Base-by-base conservation (phyloP, 257 asterid species). In the Solanum clarkiae region DNA sequence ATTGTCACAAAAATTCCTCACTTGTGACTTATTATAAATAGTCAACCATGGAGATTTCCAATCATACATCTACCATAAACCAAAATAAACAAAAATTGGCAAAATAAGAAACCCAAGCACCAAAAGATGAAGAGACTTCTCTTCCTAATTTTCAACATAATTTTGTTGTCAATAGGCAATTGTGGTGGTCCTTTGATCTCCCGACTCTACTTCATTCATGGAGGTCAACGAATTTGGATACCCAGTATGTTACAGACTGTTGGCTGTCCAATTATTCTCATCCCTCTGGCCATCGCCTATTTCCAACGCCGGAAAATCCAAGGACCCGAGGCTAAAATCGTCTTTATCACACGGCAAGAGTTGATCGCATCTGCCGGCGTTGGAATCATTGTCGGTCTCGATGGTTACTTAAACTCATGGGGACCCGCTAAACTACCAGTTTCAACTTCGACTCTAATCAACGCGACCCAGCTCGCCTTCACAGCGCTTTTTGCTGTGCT, bases 171-270 rank as follows among this genome's bases (percentile, higher is more conserved):
- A 17, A 59, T 85, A 2, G 91, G 89, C 14, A 40, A 42, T 18
- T 40, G 42, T 22, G 87, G 86, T n/a, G 91, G 89, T 44, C 91
- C 91, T 6, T 60, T 89, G 7, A 80, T 83, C 29, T 20, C 81
- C 72, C 89, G 88, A 17, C 87, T 87, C 54, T 89, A 89, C 26
- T 89, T 85, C 83, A 17, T 87, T 77, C 81, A 81, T 9, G 89
- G 91, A 1, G 91, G 91, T 24, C 54, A 79, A 10, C 53, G 87
- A 55, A 51, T 83, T 32, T 89, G 91, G 90, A 59, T 89, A 8
- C 86, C 90, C 11, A 51, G 85, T 81, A 80, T 63, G 56, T 74
- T 89, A 1, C 83, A 85, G 63, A 85, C 90, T 16, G 90, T 81
- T 13, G 91, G 86, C 5, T 89, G 90, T 86, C 91, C 90, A 1